Evolutionary conservation across 192 early-diverging fungal genomes (phyloP).

Genomic region (Hyaloraphidium curvatum): DNA sequence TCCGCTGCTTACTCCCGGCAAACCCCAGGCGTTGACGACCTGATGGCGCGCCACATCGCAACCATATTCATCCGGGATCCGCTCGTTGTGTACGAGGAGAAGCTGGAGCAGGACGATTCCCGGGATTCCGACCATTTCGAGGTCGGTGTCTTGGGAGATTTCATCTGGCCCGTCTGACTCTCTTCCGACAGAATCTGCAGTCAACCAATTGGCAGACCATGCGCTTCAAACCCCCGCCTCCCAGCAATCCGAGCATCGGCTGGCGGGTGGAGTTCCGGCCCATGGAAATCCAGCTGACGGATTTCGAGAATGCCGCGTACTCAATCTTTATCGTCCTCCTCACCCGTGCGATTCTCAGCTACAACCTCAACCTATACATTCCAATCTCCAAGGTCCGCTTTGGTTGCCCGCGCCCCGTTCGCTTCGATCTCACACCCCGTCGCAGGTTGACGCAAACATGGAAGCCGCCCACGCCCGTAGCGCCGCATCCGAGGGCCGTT

Average conservation of each 20-base stretch:
- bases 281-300: conserved; percentile 90
- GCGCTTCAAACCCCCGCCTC: conserved; percentile 95
- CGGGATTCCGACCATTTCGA: conserved; percentile 89
- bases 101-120: conserved; percentile 70
- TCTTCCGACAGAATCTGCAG: conserved; percentile 56
- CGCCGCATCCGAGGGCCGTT: conserved; percentile 61
- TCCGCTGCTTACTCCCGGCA: not conserved
- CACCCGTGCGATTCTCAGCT: conserved; percentile 67
- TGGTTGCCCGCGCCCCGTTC: not conserved
- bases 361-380: conserved; percentile 87
- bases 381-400: conserved; percentile 65
- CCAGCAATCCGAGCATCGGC: conserved; percentile 62
- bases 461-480: conserved; percentile 60
- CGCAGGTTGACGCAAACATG: conserved; percentile 92
- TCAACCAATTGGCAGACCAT: conserved; percentile 99
- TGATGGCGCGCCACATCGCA: conserved; percentile 75
- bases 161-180: not conserved
- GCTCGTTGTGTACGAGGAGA: conserved; percentile 80
- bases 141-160: conserved; percentile 8
- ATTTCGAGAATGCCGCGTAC: conserved; percentile 94
- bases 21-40: conserved; percentile 51
- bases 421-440: no score
- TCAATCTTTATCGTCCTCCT: conserved; percentile 83
- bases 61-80: conserved; percentile 98
- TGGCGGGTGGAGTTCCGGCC: conserved; percentile 98